Evolutionary conservation across 306 rosid species (phyloP), one percentile per base, ranked within the genome.

Genomic region (Hylodesmum podocarpum): DNA sequence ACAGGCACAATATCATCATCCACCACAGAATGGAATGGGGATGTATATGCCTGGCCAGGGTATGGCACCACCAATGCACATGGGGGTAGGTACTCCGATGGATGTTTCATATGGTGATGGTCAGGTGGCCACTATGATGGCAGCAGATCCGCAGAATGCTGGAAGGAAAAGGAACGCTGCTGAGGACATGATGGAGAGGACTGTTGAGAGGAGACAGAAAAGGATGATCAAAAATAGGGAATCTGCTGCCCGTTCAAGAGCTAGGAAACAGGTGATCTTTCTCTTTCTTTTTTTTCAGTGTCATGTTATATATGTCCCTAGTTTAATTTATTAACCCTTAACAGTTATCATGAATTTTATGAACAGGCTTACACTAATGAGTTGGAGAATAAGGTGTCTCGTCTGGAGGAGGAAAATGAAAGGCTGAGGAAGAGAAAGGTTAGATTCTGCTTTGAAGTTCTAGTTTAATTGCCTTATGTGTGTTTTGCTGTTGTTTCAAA

Each of bases 231-330:
- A 96, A 85, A 96, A 96, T 73, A 85, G 99, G 59, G 99, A 93
- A 87, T 96, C 99, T 64, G 99, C 99, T 55, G 98, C 99, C 22
- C 99, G 99, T 50, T 96, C 99, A 51, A 90, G 99, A 75, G 98
- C 98, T 37, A 88, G 99, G 89, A 92, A 93, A 86, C 99, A 96
- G 96, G 99, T 96, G 37, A 40, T 50, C 53, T 70, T 70, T 59
- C 43, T 25, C 39, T 75, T 76, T 67, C 54, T 39, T 37, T 66
- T 28, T 67, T 39, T 53, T 54, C 19, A 27, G 13, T 34, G 16
- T 6, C 44, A 10, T 27, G 25, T 29, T 36, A 22, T 46, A 13
- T 8, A 54, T 33, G 39, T 4, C 29, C 49, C 66, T 43, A 36
- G 21, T 78, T 65, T 72, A 65, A 18, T 53, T 29, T 3, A 14